These are phyloP conservation scores for Clonostachys chloroleuca DNA, from an alignment of 2,329 filamentous ascomycete species.

Conservation along the genomic window DNA sequence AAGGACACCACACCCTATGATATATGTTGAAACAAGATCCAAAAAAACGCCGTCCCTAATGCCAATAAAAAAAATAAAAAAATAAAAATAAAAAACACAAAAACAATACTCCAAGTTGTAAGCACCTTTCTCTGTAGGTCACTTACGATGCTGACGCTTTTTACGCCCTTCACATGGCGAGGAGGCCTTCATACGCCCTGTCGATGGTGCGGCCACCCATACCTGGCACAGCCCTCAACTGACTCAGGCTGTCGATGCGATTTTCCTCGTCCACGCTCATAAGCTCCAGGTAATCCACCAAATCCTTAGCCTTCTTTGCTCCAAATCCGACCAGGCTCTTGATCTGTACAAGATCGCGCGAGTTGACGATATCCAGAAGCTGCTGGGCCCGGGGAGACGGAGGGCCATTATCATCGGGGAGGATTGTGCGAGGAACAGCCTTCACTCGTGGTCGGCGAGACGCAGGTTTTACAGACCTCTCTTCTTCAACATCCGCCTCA, in stretches of 20 bases:
- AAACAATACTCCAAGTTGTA: too few relatives aligned
- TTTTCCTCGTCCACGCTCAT: slow-evolving; percentile 31
- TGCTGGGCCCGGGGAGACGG: slow-evolving; percentile 53
- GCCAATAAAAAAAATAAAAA: too few relatives aligned
- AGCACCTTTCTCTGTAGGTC: too few relatives aligned
- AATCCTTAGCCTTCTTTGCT: slow-evolving; percentile 62
- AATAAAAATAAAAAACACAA: too few relatives aligned
- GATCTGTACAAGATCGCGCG: slow-evolving; percentile 62
- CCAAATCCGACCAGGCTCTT: slow-evolving; percentile 66
- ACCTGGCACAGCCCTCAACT: slow-evolving; percentile 50
- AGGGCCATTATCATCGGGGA: slow-evolving; percentile 34
- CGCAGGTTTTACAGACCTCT: slow-evolving; percentile 15
- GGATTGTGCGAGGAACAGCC: slow-evolving; percentile 10
- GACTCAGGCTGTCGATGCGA: slow-evolving; percentile 39
- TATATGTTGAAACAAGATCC: too few relatives aligned
- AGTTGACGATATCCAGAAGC: slow-evolving; percentile 69
- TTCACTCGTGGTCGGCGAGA: slow-evolving; percentile 22
- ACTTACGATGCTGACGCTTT: neutral
- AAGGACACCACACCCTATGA: too few relatives aligned
- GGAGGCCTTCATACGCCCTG: slow-evolving; percentile 47
- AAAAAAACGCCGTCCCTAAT: too few relatives aligned
- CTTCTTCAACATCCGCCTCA: slow-evolving; percentile 35
- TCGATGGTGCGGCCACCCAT: slow-evolving; percentile 54
- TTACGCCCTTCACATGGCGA: neutral
- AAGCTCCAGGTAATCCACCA: slow-evolving; percentile 51